Percentiles rank a stretch among this genome's conserved stretches.
Evolutionary conservation across 23 red algal species (phyloP).

Genomic region (Gracilaria vermiculophylla): DNA sequence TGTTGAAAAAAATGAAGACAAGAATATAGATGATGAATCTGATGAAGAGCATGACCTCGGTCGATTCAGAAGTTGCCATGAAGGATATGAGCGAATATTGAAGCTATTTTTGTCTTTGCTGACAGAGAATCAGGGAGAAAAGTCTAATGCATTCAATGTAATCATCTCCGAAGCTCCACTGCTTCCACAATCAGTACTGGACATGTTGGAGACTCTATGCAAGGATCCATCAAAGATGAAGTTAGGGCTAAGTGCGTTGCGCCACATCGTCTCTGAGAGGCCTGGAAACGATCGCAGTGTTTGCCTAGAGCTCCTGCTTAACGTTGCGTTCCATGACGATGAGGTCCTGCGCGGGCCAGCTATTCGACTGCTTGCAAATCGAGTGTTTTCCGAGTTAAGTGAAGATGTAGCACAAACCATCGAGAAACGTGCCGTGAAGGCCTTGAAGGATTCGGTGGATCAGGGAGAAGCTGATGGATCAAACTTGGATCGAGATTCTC

Average conservation of each 20-base stretch:
- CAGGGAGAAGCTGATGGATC: neutral
- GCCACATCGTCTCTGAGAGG: conserved; percentile 52
- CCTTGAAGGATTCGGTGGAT: conserved; percentile 6
- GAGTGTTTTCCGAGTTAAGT: conserved; percentile 41
- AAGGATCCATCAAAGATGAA: conserved; percentile 60
- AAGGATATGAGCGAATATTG: conserved; percentile 23
- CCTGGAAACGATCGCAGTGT: conserved; percentile 52
- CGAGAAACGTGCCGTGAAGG: conserved; percentile 46
- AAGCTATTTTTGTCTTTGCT: neutral
- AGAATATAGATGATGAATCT: neutral
- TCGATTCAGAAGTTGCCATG: neutral
- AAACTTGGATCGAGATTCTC: conserved; percentile 23
- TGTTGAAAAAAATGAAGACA: neutral
- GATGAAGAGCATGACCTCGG: neutral
- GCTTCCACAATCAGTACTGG: conserved; percentile 28
- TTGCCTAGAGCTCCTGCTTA: conserved; percentile 43
- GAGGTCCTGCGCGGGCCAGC: conserved; percentile 62
- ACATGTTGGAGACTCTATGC: conserved; percentile 29
- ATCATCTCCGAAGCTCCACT: conserved; percentile 54
- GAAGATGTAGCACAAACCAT: conserved; percentile 40
- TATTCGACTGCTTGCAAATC: conserved; percentile 67
- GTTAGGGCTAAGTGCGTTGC: conserved; percentile 43
- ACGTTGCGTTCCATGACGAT: conserved; percentile 44
- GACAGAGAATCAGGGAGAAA: neutral
- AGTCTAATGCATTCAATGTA: neutral